phyloP scores from a whole-genome alignment of 768 basidiomycete species.

The Mycena metata region DNA sequence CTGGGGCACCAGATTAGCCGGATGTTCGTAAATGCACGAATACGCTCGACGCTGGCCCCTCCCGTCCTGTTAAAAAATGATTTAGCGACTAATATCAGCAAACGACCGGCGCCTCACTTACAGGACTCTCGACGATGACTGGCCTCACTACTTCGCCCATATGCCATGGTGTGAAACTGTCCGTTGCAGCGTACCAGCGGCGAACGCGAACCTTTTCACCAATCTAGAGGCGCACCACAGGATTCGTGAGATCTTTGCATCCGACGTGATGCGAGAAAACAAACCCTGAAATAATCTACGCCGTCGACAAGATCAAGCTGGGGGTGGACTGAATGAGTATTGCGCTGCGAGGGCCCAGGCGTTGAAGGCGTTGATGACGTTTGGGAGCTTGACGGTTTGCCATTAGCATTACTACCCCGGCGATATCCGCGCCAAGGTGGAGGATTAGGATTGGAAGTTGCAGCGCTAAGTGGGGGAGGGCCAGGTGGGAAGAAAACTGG shows the following conservation, averaged over 20 bases:
- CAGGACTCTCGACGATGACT: conserved; percentile 17
- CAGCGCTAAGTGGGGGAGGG: conserved; percentile 29
- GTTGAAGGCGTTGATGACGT: neutral
- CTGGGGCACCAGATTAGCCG: neutral
- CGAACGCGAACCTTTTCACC: conserved; percentile 33
- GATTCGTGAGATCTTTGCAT: too few relatives aligned
- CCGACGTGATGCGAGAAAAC: neutral
- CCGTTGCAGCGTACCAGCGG: conserved; percentile 19
- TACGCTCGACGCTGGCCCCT: conserved; percentile 23
- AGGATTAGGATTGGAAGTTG: conserved; percentile 19
- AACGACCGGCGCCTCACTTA: neutral
- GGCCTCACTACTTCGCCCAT: conserved; percentile 22
- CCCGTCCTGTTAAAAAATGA: conserved; percentile 22
- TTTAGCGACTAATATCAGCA: neutral
- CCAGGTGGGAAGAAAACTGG: conserved; percentile 28
- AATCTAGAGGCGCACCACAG: conserved; percentile 13
- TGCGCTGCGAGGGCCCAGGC: neutral
- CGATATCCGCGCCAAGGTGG: conserved; percentile 9
- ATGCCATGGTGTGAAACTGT: conserved; percentile 23
- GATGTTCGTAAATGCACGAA: conserved; percentile 17
- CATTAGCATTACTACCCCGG: neutral
- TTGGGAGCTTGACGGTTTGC: conserved; percentile 1
- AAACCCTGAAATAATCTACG: conserved; percentile 33
- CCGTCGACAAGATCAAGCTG: conserved; percentile 33
- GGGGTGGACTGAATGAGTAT: neutral